Evolutionary conservation across 257 asterid species (phyloP), one percentile per base, ranked within the genome.

Genomic region (Solanum ahanhuiri): DNA sequence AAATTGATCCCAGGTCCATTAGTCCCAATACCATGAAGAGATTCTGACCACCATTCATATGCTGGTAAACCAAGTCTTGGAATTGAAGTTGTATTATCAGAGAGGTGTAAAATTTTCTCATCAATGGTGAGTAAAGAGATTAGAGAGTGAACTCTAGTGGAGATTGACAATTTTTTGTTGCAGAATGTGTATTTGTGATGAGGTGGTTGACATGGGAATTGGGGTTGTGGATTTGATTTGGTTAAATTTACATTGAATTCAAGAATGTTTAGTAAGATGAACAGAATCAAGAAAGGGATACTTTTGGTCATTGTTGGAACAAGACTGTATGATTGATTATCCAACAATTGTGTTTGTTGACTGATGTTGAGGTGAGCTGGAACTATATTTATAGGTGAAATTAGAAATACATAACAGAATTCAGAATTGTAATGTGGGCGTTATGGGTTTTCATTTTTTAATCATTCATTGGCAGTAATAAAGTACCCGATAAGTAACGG

Each of bases 31-130:
- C 99, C 99, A 86, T 95, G 99, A 87, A 96, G 95, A 7, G 99
- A 95, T 35, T 96, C 98, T 37, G 98, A 96, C 99, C 99, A 95
- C 98, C 98, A 96, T 85, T 94, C 92, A 87, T 93, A 95, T 7
- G 95, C 63, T 3, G 99, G 98, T 17, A 95, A 91, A 7, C 98
- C 95, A 39, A 96, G 94, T 79, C 98, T 86, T 17, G 98, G 90
- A 64, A 93, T 86, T 6, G 91, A 88, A 84, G 94, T 90, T 85
- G 93, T 95, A 86, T 93, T 94, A 90, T 93, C 87, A 75, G 92
- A 90, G 35, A 95, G 95, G 81, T 89, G 98, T 67, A 89, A 89
- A 87, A 96, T 95, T 88, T 96, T 96, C 31, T 96, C 99, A 48
- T 90, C 82, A 75, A 93, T 89, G 3, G 95, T 93, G 88, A 94